Evolutionary conservation across 192 early-diverging fungal species (phyloP), one percentile per base, ranked within the genome.

Genomic region (Backusella mclennaniae): DNA sequence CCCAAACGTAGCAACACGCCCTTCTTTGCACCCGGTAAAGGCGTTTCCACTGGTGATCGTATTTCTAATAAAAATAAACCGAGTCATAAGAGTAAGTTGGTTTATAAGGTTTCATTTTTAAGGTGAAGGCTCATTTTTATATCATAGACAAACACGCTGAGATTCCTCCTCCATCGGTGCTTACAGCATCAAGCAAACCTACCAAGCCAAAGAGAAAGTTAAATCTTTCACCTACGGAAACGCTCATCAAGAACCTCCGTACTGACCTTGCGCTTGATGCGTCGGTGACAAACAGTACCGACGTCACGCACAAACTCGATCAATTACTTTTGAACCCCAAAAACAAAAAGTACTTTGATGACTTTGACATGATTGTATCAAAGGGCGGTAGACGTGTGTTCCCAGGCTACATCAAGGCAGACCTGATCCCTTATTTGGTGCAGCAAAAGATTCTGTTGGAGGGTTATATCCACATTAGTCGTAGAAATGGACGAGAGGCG

Each of bases 401-500:
- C 9, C 56, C 56, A 63, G 23, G 19, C 11, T 63, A 63, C 9
- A 9, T 63, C 11, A 63, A 63, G 4, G 23, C 56, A 9, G 56
- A 63, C 3, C 8, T 63, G 56, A 63, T 63, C 23, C 56, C 56
- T 14, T 63, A 63, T 14, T 26, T 63, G 56, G 56, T 63, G 4
- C 23, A 63, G 12, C 56, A 63, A 29, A 63, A 63, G 23, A 63
- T 63, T n/a, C 21, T 63, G 11, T 63, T 63, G 12, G 23, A 63
- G 23, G 56, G 56, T 12, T 29, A 63, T 29, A 63, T 63, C 26
- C 56, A 63, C 29, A 63, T 63, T 4, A 63, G 23, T 63, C 56
- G 56, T 26, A 74, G 26, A 11, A 93, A 93, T 76, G 83, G 90
- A 35, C 86, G 82, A 33, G 95, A 96, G 71, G 95, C 93, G 12